Base-by-base conservation (phyloP, 202 grass and related monocot species). In the Saccharum hybrid region DNA sequence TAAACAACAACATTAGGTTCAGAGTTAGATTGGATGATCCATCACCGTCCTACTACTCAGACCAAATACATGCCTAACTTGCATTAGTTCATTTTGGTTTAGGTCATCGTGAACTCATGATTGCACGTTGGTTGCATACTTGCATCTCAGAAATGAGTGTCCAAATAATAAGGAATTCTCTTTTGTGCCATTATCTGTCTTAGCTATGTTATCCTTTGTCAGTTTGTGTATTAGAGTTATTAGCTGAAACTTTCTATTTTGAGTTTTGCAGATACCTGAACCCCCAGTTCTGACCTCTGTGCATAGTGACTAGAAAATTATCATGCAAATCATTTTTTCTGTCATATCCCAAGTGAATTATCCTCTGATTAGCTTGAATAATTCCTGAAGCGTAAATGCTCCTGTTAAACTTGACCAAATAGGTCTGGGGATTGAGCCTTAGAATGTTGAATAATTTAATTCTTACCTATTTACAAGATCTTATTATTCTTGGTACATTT, bases 81-180 rank as follows among this genome's bases (percentile, higher is more conserved):
- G 0, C 22, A 46, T 60, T 59, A 14, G 10, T 28, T 79, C 48
- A 66, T 68, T 56, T n/a, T 16, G 51, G 48, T 56, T 31, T 22
- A 77, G 76, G 26, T 0, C 7, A 0, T 23, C 9, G 75, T 74
- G 19, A 57, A 57, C 45, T 5, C 46, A 51, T 51, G 48, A 51
- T 51, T 18, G 48, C 48, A 51, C 19, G 19, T 57, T 57, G 5
- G n/a, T 37, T 67, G 10, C 42, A 62, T 7, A 56, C 52, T n/a
- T 56, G 52, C 26, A 61, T 21, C 68, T 74, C 7, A 66, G 60
- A 12, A 10, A 74, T 81, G 16, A 59, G 15, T 68, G 22, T 60
- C 7, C 38, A 64, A 23, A 21, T 28, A 11, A 7, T 40, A 52
- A 56, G 34, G 57, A 18, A 11, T 72, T 14, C 8, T 60, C 11